These are phyloP conservation scores for Salix viminalis DNA, from an alignment of 345 rosid species.

Conservation along the genomic window DNA sequence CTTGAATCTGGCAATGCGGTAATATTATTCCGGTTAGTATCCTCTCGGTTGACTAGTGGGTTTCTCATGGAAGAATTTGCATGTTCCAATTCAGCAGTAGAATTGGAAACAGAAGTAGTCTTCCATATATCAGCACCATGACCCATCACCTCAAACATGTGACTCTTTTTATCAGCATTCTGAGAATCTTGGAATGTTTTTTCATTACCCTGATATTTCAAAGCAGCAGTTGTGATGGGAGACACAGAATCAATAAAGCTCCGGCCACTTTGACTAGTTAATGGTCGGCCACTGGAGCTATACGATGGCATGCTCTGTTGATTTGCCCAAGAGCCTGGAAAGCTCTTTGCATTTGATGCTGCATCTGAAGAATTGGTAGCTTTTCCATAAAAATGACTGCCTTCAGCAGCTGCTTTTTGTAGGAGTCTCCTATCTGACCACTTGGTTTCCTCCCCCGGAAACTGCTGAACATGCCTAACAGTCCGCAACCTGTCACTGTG, in stretches of 20 bases:
- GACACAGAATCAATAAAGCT: conserved; percentile 34
- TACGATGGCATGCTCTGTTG: conserved; percentile 22
- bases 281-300: conserved; percentile 32
- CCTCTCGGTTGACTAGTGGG: conserved; percentile 34
- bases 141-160: conserved; percentile 23
- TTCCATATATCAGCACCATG: conserved; percentile 13
- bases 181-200: conserved; percentile 30
- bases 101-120: conserved; percentile 38
- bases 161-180: conserved; percentile 21
- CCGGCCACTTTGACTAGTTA: conserved; percentile 41
- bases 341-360: conserved; percentile 33
- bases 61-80: conserved; percentile 34
- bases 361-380: conserved; percentile 31
- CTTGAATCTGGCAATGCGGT: conserved; percentile 31
- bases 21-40: conserved; percentile 34
- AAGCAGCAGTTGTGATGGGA: conserved; percentile 10
- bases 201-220: conserved; percentile 32
- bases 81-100: conserved; percentile 28
- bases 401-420: conserved; percentile 30
- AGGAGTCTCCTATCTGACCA: conserved; percentile 34
- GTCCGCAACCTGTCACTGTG: conserved; percentile 29
- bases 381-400: conserved; percentile 38
- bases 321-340: conserved; percentile 34
- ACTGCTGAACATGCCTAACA: conserved; percentile 34
- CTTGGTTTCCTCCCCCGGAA: conserved; percentile 30